Conservation (phyloP, 2,329 filamentous ascomycete genomes). For the Colletotrichum euphorbiae region DNA sequence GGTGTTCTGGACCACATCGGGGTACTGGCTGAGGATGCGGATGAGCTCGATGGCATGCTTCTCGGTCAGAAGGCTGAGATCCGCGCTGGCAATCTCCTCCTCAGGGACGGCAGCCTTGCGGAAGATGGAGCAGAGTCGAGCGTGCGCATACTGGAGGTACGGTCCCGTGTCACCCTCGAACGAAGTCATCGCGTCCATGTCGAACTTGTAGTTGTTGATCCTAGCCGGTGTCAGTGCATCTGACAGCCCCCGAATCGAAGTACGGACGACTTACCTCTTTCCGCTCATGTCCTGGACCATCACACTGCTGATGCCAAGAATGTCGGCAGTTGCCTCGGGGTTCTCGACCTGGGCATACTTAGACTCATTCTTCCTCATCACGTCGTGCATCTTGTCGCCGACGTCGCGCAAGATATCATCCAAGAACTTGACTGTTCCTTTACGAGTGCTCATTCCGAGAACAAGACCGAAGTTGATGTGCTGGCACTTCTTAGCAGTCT, state of each 20-base stretch:
- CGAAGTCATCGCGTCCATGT: conserved; percentile 62
- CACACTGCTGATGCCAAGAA: conserved; percentile 90
- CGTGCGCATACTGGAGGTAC: conserved; percentile 86
- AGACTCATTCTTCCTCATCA: conserved; percentile 89
- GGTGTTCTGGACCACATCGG: conserved; percentile 86
- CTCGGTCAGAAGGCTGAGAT: conserved; percentile 77
- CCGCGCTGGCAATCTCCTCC: conserved; percentile 70
- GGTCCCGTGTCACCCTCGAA: conserved; percentile 87
- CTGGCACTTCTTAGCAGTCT: conserved; percentile 75
- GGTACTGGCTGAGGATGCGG: conserved; percentile 84
- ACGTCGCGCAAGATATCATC: conserved; percentile 82
- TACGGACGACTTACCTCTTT: conserved; percentile 73
- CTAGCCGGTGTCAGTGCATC: conserved; percentile 48
- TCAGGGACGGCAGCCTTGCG: conserved; percentile 65
- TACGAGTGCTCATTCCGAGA: conserved; percentile 76
- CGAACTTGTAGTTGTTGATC: conserved; percentile 76
- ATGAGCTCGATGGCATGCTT: conserved; percentile 79
- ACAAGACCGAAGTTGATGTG: conserved; percentile 83
- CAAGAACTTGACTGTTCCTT: conserved; percentile 79
- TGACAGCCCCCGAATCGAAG: conserved; percentile 36
- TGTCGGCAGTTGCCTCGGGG: conserved; percentile 85
- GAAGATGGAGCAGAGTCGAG: conserved; percentile 75
- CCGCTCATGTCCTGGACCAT: conserved; percentile 99
- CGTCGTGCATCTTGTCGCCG: conserved; percentile 95
- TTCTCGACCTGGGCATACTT: conserved; percentile 94